A percentile compares a stretch with the other conserved stretches of the same genome.
These are phyloP conservation scores for Chaetomium tenue DNA, from an alignment of 495 filamentous ascomycete species.

Conservation along the genomic window DNA sequence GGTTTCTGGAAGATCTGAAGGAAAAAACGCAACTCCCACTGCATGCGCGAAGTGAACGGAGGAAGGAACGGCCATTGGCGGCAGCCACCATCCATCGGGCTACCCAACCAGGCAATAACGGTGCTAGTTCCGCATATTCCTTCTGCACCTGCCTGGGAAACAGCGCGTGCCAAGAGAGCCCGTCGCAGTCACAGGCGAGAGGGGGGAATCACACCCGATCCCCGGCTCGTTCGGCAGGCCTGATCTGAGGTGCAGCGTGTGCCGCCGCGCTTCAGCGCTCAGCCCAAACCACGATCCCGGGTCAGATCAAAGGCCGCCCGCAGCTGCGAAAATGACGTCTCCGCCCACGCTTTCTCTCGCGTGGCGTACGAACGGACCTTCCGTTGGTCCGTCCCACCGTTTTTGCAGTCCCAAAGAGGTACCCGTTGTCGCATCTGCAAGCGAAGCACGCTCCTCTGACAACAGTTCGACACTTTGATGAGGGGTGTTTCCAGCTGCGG, in stretches of 20 bases:
- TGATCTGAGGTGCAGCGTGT: not conserved
- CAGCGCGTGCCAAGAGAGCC: constrained; percentile 10
- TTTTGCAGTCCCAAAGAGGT: not conserved
- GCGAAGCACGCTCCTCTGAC: no score
- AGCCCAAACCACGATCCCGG: constrained; percentile 29
- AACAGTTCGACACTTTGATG: not conserved
- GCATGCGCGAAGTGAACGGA: no score
- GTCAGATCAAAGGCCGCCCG: constrained; percentile 19
- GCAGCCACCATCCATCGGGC: not conserved
- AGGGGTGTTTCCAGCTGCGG: no score
- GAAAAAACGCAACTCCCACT: no score
- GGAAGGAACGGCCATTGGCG: not conserved
- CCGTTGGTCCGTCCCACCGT: not conserved
- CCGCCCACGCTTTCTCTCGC: not conserved
- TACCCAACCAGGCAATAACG: not conserved
- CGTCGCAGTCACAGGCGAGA: not conserved
- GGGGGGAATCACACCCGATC: not conserved
- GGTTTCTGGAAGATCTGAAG: not conserved
- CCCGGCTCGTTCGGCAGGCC: constrained; percentile 1
- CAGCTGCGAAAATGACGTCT: constrained; percentile 16
- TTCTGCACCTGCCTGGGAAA: constrained; percentile 5
- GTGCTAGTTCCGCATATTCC: not conserved
- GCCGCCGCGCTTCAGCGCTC: constrained; percentile 11
- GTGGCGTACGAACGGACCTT: constrained; percentile 1
- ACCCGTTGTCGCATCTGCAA: no score